Evolutionary conservation across 345 rosid genomes (phyloP).

Genomic region (Rhizophora mangle): DNA sequence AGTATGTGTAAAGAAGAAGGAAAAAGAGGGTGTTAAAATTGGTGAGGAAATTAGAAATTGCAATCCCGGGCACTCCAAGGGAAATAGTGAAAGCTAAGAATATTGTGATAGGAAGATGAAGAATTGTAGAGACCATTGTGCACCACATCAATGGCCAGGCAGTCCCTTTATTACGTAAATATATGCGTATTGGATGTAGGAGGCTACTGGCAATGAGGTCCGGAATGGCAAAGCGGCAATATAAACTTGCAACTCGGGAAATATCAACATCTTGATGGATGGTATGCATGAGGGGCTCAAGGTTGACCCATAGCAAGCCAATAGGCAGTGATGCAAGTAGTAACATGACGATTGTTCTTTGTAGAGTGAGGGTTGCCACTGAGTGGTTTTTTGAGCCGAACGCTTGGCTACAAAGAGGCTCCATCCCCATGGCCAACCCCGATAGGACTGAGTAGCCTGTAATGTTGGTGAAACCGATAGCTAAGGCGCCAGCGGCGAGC

Average conservation of each 20-base stretch:
- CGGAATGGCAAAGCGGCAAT: slow-evolving; percentile 62
- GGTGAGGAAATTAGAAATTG: slow-evolving; percentile 58
- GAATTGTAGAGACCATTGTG: slow-evolving; percentile 48
- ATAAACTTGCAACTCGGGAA: slow-evolving; percentile 60
- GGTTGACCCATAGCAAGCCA: slow-evolving; percentile 60
- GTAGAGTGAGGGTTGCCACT: slow-evolving; percentile 49
- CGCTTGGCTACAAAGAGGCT: slow-evolving; percentile 85
- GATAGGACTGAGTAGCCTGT: slow-evolving; percentile 89
- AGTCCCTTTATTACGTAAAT: slow-evolving; percentile 74
- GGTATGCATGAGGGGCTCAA: slow-evolving; percentile 59
- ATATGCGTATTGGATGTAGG: slow-evolving; percentile 79
- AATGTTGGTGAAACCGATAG: slow-evolving; percentile 88
- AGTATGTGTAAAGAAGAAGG: slow-evolving; percentile 51
- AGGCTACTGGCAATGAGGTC: slow-evolving; percentile 76
- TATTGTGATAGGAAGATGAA: slow-evolving; percentile 59
- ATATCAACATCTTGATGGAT: slow-evolving; percentile 67
- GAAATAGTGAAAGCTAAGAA: slow-evolving; percentile 48
- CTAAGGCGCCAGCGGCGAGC: slow-evolving; percentile 88
- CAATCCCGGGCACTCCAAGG: slow-evolving; percentile 72
- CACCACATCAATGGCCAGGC: slow-evolving; percentile 93
- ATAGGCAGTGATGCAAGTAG: slow-evolving; percentile 64
- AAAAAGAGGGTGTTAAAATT: slow-evolving; percentile 60
- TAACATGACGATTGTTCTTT: slow-evolving; percentile 60
- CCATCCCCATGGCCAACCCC: slow-evolving; percentile 91
- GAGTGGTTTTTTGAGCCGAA: slow-evolving; percentile 62